A percentile compares a stretch with the other conserved stretches of the same genome.
phyloP scores from a whole-genome alignment of 129 eudicot species.

The Ambrosia trifida region DNA sequence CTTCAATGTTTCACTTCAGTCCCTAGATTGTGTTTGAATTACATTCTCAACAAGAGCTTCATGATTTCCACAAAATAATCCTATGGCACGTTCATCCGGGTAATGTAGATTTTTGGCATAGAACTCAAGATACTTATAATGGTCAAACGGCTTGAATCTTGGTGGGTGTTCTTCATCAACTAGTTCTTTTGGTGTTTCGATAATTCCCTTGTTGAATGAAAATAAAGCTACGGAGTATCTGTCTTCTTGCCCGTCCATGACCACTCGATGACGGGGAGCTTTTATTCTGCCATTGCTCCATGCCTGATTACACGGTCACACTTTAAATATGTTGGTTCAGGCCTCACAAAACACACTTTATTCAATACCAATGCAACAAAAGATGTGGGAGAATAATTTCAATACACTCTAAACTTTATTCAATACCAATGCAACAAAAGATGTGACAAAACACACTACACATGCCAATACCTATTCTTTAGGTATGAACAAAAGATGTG shows the following conservation, averaged over 20 bases:
- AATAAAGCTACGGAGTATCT: not conserved
- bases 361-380: no score
- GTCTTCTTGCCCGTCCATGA: not conserved
- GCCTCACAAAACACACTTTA: no score
- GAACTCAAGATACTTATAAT: not conserved
- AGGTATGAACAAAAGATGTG: no score
- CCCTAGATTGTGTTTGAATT: no score
- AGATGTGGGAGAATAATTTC: no score
- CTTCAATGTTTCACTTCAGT: no score
- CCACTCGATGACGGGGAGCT: not conserved
- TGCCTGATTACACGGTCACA: not conserved
- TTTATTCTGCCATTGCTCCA: slow-evolving; percentile 5
- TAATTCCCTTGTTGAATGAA: not conserved
- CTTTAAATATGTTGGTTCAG: not conserved
- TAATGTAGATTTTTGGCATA: not conserved
- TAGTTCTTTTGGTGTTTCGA: not conserved
- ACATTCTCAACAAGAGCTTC: not conserved
- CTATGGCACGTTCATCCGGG: not conserved
- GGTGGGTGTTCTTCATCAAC: not conserved
- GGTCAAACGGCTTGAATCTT: not conserved
- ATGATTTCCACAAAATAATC: not conserved
- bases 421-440: no score
- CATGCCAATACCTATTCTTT: no score
- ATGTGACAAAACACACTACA: no score
- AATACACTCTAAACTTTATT: no score